Conservation (phyloP, 352 stramenopile genomes). For the Pythium sukuiense region DNA sequence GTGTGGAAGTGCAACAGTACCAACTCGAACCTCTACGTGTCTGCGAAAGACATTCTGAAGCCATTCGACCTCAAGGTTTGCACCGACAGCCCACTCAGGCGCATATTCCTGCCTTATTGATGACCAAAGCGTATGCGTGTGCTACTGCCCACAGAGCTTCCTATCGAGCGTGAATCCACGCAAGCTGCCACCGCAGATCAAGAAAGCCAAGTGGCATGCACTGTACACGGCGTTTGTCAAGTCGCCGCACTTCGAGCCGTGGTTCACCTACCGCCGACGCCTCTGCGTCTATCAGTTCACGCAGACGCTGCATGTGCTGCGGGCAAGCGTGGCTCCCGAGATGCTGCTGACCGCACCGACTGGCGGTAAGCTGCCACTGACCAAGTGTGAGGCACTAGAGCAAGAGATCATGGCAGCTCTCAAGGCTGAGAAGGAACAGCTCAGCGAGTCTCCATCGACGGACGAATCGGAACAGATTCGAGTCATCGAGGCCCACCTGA, state of each 20-base stretch:
- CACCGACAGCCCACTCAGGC: too few species aligned
- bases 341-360: slow-evolving; percentile 26
- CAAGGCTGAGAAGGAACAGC: slow-evolving; percentile 12
- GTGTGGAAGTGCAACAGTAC: slow-evolving; percentile 67
- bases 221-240: slow-evolving; percentile 74
- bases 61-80: slow-evolving; percentile 57
- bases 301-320: slow-evolving; percentile 53
- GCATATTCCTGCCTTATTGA: not conserved
- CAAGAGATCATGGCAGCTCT: slow-evolving; percentile 22
- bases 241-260: slow-evolving; percentile 73
- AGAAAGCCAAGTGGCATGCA: slow-evolving; percentile 60
- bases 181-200: slow-evolving; percentile 62
- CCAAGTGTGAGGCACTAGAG: slow-evolving; percentile 18
- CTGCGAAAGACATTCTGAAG: slow-evolving; percentile 69
- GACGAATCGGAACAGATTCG: slow-evolving; percentile 15
- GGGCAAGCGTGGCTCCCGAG: slow-evolving; percentile 39
- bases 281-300: slow-evolving; percentile 72
- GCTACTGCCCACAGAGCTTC: slow-evolving; percentile 40
- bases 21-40: slow-evolving; percentile 71
- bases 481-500: slow-evolving; percentile 20
- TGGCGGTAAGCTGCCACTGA: slow-evolving; percentile 11
- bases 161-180: slow-evolving; percentile 53
- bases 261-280: slow-evolving; percentile 69
- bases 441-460: not conserved
- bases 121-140: not conserved